Evolutionary conservation across 768 basidiomycete species (phyloP).

Genomic region (Amanita fuliginea): DNA sequence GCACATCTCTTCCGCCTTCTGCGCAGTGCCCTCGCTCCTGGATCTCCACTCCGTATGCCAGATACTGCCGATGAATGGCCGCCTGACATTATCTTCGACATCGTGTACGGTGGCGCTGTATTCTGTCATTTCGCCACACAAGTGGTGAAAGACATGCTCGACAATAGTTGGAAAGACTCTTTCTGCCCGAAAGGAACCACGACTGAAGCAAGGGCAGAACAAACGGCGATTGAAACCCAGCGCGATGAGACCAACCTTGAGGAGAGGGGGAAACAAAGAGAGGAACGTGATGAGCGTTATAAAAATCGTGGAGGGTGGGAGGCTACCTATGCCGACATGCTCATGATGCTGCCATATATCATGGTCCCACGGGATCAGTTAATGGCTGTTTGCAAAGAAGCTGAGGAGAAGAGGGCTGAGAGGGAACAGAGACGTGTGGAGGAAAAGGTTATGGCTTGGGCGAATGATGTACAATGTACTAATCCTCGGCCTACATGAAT

Average conservation of each 20-base stretch:
- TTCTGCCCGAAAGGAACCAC: not conserved
- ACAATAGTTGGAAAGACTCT: not conserved
- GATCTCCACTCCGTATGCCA: not conserved
- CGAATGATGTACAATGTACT: not conserved
- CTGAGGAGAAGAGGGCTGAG: slow-evolving; percentile 5
- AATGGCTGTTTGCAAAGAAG: slow-evolving; percentile 7
- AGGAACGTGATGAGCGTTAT: not conserved
- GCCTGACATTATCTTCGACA: not conserved
- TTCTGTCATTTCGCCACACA: not conserved
- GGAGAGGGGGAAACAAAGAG: not conserved
- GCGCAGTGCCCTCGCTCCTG: not conserved
- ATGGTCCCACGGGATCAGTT: slow-evolving; percentile 8
- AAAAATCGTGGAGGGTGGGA: not conserved
- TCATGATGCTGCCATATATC: not conserved
- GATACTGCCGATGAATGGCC: not conserved
- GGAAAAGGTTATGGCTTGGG: slow-evolving; percentile 11
- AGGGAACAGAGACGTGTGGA: slow-evolving; percentile 8
- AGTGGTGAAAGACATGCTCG: not conserved
- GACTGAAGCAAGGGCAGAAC: too few species aligned
- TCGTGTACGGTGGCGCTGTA: not conserved
- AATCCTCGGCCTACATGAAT: too few species aligned
- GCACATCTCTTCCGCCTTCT: not conserved
- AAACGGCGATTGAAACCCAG: not conserved
- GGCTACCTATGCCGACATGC: not conserved
- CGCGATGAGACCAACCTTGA: not conserved